Evolutionary conservation across 148 eudicot genomes (phyloP).

Genomic region (Polygonum aviculare): DNA sequence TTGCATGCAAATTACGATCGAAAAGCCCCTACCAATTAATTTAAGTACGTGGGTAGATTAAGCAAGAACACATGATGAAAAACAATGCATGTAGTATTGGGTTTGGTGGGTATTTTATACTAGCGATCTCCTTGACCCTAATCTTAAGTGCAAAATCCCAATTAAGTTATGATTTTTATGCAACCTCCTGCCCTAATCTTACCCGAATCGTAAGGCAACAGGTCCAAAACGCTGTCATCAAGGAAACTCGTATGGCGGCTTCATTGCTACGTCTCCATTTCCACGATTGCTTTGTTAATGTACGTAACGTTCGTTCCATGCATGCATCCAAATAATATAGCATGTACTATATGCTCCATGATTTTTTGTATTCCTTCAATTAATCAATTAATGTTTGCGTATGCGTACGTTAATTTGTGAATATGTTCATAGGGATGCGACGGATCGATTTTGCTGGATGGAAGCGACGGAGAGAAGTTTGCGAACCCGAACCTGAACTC

Average conservation of each 20-base stretch:
- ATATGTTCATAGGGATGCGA: constrained; percentile 58
- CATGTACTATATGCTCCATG: neutral
- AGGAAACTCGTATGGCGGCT: constrained; percentile 76
- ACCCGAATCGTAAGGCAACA: constrained; percentile 40
- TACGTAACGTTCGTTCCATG: constrained; percentile 21
- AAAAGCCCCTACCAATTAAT: neutral
- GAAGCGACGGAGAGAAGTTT: constrained; percentile 57
- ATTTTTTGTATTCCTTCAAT: neutral
- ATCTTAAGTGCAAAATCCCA: constrained; percentile 28
- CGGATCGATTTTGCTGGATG: constrained; percentile 64
- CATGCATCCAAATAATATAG: neutral
- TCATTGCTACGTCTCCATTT: constrained; percentile 76
- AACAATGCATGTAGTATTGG: neutral
- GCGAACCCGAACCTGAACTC: constrained; percentile 59
- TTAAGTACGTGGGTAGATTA: neutral
- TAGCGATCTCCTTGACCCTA: neutral
- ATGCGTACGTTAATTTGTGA: neutral
- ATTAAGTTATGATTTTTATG: constrained; percentile 47
- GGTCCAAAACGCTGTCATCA: constrained; percentile 45
- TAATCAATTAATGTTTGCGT: no score
- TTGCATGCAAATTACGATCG: neutral
- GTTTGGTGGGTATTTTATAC: neutral
- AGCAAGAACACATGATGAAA: neutral
- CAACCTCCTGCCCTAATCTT: constrained; percentile 50
- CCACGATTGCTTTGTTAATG: constrained; percentile 87